A percentile compares a stretch with the other conserved stretches of the same genome.
These are phyloP conservation scores for Termitomyces sp. DNA, from an alignment of 768 basidiomycete genomes.

Conservation along the genomic window DNA sequence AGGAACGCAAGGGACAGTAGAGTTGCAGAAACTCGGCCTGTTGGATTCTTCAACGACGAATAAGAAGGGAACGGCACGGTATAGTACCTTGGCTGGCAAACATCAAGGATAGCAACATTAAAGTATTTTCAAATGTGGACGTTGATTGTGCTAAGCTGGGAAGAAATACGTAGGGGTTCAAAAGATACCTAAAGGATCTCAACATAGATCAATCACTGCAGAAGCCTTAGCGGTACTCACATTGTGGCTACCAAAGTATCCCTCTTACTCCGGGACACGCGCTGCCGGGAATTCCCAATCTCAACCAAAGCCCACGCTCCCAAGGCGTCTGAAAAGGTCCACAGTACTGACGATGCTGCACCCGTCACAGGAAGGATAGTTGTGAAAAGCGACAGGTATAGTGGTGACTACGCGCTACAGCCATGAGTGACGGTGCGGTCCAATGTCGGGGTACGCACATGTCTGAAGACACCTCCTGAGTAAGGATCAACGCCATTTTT, in stretches of 20 bases:
- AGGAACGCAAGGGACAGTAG: conserved; percentile 68
- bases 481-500: conserved; percentile 81
- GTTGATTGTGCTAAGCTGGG: conserved; percentile 80
- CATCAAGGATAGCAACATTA: conserved; percentile 61
- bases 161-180: conserved; percentile 86
- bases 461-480: conserved; percentile 77
- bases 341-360: conserved; percentile 47
- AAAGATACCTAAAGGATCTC: conserved; percentile 54
- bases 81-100: conserved; percentile 60
- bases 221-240: conserved; percentile 46
- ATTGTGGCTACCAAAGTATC: conserved; percentile 58
- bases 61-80: not conserved
- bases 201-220: not conserved
- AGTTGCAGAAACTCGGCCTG: conserved; percentile 54
- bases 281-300: conserved; percentile 64
- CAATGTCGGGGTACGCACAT: conserved; percentile 46
- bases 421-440: not conserved
- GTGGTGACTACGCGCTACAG: conserved; percentile 54
- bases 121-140: conserved; percentile 73
- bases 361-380: conserved; percentile 56
- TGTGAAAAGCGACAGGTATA: conserved; percentile 73
- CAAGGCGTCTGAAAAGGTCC: conserved; percentile 63
- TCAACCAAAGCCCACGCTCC: conserved; percentile 63
- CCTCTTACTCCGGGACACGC: conserved; percentile 38
- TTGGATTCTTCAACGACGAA: not conserved